phyloP scores from a whole-genome alignment of 768 basidiomycete species.

The Pleurotus platypus region DNA sequence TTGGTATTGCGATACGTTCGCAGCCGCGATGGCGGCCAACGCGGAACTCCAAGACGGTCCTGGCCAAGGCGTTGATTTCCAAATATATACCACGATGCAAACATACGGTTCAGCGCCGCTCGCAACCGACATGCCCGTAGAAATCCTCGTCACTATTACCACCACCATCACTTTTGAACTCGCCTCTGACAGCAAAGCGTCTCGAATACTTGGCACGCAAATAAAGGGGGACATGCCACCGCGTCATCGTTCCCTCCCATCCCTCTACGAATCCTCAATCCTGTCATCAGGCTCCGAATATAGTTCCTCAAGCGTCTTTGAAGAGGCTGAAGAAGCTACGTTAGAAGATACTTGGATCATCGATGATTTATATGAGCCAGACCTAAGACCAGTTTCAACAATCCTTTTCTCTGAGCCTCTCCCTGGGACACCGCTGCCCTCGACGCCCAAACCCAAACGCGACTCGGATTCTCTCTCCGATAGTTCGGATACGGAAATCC shows the following conservation, averaged over 20 bases:
- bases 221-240: not conserved
- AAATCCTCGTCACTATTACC: not conserved
- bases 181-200: not conserved
- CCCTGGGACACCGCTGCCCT: not conserved
- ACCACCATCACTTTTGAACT: not conserved
- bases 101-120: not conserved
- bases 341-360: not conserved
- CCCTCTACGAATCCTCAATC: not conserved
- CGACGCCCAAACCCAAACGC: not conserved
- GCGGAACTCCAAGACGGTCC: not conserved
- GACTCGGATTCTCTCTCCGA: not conserved
- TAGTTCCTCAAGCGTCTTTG: not conserved
- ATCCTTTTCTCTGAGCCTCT: constrained; percentile 1
- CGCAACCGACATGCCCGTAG: not conserved
- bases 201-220: not conserved
- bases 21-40: not conserved
- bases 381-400: not conserved
- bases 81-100: not conserved
- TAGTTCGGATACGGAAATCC: not conserved
- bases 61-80: not conserved
- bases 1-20: not conserved
- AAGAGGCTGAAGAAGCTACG: not conserved
- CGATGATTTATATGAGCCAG: not conserved
- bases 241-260: not conserved
- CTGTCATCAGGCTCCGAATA: not conserved